phyloP scores from a whole-genome alignment of 345 rosid species.

The Gossypium arboreum region DNA sequence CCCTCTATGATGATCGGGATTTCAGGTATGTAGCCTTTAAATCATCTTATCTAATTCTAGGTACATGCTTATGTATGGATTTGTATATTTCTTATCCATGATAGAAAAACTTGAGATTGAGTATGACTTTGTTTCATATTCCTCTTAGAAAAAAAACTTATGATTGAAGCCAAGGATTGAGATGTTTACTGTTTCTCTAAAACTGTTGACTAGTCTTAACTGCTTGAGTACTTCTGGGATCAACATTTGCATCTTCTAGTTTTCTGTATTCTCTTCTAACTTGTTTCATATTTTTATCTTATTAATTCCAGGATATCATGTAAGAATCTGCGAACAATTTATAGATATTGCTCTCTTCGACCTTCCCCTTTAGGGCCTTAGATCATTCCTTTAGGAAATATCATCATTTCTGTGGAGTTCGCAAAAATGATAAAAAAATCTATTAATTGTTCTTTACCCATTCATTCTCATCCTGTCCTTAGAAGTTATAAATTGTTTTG shows the following conservation, averaged over 20 bases:
- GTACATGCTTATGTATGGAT: background rate
- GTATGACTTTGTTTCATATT: background rate
- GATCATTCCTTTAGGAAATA: background rate
- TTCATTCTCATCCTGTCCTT: slow-evolving; percentile 1
- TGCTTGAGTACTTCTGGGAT: background rate
- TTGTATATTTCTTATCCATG: background rate
- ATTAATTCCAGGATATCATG: background rate
- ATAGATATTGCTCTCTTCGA: background rate
- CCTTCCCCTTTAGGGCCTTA: background rate
- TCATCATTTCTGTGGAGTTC: background rate
- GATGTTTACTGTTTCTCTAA: background rate
- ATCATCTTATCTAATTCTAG: background rate
- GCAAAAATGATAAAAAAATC: background rate
- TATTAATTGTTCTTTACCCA: background rate
- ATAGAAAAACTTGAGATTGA: background rate
- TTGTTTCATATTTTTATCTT: background rate
- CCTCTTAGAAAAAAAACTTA: background rate
- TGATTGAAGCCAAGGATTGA: background rate
- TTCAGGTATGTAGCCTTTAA: slow-evolving; percentile 56
- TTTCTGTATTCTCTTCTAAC: background rate
- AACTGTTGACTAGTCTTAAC: background rate
- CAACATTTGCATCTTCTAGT: background rate
- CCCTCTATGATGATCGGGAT: slow-evolving; percentile 85
- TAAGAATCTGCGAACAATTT: background rate
- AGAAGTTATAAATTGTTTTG: background rate